phyloP scores from a whole-genome alignment of 2,329 filamentous ascomycete genomes.

The Chaetomiaceae sp. region DNA sequence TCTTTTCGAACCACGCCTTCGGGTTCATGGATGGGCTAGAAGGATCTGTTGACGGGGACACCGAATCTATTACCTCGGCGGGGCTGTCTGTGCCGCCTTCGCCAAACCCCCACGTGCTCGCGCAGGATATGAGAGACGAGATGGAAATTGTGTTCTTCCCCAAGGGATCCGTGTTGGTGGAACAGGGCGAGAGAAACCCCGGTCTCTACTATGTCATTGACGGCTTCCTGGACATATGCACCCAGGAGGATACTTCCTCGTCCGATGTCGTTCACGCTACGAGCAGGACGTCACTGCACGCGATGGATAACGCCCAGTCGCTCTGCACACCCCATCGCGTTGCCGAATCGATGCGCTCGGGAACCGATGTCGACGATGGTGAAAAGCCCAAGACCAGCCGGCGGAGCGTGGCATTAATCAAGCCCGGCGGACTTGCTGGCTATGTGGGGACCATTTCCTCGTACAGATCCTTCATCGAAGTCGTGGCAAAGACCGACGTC shows the following conservation, averaged over 20 bases:
- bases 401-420: constrained; percentile 82
- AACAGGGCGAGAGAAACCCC: constrained; percentile 94
- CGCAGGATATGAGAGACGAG: constrained; percentile 81
- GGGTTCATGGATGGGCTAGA: constrained; percentile 86
- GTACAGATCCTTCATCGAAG: constrained; percentile 92
- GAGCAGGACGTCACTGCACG: constrained; percentile 33
- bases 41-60: constrained; percentile 71
- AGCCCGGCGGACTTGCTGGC: constrained; percentile 88
- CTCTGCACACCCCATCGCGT: constrained; percentile 10
- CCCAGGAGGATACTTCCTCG: constrained; percentile 61
- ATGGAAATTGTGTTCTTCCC: constrained; percentile 97
- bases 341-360: constrained; percentile 21
- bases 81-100: constrained; percentile 57
- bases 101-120: constrained; percentile 61
- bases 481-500: constrained; percentile 95
- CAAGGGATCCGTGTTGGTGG: constrained; percentile 87
- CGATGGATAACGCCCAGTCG: constrained; percentile 35
- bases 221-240: constrained; percentile 89
- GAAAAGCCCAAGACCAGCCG: constrained; percentile 45
- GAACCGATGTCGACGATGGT: constrained; percentile 31
- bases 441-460: constrained; percentile 94
- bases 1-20: constrained; percentile 80
- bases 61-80: constrained; percentile 76
- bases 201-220: constrained; percentile 97
- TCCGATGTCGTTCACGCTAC: constrained; percentile 40